These are phyloP conservation scores for Knufia fluminis DNA, from an alignment of 2,329 filamentous ascomycete genomes.

Conservation along the genomic window DNA sequence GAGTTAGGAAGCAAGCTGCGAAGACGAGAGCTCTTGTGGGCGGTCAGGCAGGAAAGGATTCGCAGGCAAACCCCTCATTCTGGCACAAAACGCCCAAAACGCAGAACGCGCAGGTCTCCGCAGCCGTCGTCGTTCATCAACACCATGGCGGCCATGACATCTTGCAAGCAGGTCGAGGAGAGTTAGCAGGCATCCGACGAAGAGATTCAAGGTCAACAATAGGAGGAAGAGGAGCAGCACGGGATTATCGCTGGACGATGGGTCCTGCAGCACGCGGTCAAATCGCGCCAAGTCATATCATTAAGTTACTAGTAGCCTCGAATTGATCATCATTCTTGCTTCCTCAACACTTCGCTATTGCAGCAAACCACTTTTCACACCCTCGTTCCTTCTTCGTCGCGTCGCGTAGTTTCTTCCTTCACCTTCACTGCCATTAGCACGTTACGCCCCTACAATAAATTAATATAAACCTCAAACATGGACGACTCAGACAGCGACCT, in stretches of 20 bases:
- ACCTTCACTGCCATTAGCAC: constrained; percentile 1
- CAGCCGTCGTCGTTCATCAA: background rate
- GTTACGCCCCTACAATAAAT: background rate
- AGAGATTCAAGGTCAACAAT: background rate
- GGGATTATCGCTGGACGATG: constrained; percentile 6
- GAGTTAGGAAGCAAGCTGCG: background rate
- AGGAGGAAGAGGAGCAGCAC: background rate
- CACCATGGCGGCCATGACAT: background rate
- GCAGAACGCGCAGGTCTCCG: background rate
- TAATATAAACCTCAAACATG: background rate
- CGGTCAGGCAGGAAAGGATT: background rate
- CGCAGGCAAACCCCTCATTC: constrained; percentile 6
- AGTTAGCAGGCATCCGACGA: background rate
- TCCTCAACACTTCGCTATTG: background rate
- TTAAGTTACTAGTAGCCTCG: constrained; percentile 9
- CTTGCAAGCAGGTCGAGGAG: background rate
- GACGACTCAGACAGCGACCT: constrained; percentile 45
- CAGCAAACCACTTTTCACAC: background rate
- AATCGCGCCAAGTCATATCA: constrained; percentile 9
- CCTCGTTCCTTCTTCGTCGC: constrained; percentile 24
- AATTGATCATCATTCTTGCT: constrained; percentile 7
- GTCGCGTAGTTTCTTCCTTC: constrained; percentile 20
- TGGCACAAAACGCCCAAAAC: background rate
- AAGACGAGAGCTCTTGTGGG: background rate
- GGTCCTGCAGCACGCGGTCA: background rate